Percentiles rank a stretch among this genome's conserved stretches.
These are phyloP conservation scores for Xylaria sp. DNA, from an alignment of 2,329 filamentous ascomycete species.

Conservation along the genomic window DNA sequence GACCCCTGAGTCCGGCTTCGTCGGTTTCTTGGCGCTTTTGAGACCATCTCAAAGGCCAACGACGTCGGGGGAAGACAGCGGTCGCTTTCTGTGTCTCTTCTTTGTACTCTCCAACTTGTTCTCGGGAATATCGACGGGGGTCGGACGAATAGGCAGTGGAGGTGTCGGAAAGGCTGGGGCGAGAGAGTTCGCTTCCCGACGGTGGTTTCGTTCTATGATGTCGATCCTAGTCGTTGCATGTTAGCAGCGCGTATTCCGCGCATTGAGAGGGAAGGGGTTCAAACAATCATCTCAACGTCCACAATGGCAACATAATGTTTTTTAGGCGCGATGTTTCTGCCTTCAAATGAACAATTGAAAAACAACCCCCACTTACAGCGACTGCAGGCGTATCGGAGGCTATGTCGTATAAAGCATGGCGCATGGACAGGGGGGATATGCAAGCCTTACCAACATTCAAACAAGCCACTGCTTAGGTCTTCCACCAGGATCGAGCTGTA, in stretches of 20 bases:
- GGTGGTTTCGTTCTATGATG: too few species aligned
- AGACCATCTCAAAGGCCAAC: neutral
- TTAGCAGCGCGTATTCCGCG: neutral
- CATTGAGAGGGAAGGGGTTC: neutral
- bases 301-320: neutral
- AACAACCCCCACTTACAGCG: neutral
- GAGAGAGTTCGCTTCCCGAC: neutral
- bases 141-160: neutral
- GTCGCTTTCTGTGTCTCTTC: neutral
- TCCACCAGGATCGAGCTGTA: neutral
- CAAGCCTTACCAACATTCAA: neutral
- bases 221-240: neutral
- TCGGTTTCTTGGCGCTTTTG: neutral
- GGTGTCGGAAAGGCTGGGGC: neutral
- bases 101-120: neutral
- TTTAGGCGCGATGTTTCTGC: neutral
- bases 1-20: neutral
- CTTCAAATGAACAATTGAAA: neutral
- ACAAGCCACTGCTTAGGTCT: neutral
- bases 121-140: neutral
- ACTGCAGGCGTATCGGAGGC: neutral
- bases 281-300: neutral
- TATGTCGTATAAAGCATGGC: neutral
- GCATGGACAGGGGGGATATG: neutral
- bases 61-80: neutral